phyloP scores from a whole-genome alignment of 305 asterid species.

The Caryopteris hybrid region DNA sequence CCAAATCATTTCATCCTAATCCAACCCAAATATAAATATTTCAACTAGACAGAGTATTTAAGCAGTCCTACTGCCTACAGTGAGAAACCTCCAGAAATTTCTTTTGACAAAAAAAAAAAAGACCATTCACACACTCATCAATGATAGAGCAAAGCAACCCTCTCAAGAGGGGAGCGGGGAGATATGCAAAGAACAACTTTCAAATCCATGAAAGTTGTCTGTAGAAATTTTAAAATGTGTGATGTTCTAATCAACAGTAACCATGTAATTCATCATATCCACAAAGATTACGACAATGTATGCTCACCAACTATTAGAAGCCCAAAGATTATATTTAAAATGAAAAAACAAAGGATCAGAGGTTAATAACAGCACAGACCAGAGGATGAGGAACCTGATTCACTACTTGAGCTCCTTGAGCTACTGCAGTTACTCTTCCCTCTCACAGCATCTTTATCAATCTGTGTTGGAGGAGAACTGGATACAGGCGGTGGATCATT shows the following conservation, averaged over 20 bases:
- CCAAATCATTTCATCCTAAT: neutral
- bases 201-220: neutral
- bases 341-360: neutral
- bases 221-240: neutral
- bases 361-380: conserved; percentile 32
- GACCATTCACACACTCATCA: neutral
- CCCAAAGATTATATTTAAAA: neutral
- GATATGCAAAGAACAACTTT: neutral
- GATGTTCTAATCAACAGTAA: too few species aligned
- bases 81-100: neutral
- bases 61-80: neutral
- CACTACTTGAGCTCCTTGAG: conserved; percentile 63
- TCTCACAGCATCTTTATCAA: conserved; percentile 35
- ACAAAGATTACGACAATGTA: neutral
- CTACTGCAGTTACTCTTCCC: conserved; percentile 46
- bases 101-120: too few species aligned
- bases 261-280: neutral
- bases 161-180: too few species aligned
- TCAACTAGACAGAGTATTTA: neutral
- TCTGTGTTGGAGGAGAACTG: conserved; percentile 46
- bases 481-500: conserved; percentile 54
- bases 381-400: conserved; percentile 54
- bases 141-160: neutral
- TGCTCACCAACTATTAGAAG: neutral
- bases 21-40: neutral